phyloP scores from a whole-genome alignment of 2,329 filamentous ascomycete species.

The Monosporascus sp. region DNA sequence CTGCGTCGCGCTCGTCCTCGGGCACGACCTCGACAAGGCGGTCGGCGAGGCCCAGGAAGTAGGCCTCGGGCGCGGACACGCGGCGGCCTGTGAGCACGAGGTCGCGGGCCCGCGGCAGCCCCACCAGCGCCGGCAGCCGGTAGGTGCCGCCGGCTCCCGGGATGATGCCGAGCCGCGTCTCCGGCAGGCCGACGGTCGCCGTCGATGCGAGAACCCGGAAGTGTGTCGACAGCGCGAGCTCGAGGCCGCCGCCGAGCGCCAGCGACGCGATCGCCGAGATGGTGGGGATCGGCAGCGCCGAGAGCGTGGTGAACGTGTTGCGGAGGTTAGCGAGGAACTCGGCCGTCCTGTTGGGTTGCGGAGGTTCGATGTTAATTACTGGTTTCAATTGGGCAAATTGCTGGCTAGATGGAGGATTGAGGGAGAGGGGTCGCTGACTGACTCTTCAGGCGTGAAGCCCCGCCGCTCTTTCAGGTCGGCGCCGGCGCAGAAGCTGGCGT shows the following conservation, averaged over 20 bases:
- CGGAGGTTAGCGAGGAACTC: constrained; percentile 76
- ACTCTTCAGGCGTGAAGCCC: constrained; percentile 75
- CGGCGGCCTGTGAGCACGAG: constrained; percentile 86
- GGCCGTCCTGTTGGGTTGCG: constrained; percentile 54
- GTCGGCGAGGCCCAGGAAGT: constrained; percentile 86
- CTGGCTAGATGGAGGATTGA: not conserved
- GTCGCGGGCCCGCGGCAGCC: constrained; percentile 76
- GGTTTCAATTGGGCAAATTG: constrained; percentile 6
- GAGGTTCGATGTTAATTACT: constrained; percentile 7
- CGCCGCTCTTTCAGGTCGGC: constrained; percentile 89
- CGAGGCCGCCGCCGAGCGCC: constrained; percentile 88
- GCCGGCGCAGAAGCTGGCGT: constrained; percentile 86
- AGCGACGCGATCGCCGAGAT: constrained; percentile 82
- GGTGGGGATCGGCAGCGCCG: constrained; percentile 77
- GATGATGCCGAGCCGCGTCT: constrained; percentile 89
- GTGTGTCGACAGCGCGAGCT: constrained; percentile 84
- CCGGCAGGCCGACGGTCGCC: constrained; percentile 76
- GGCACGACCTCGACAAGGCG: constrained; percentile 76
- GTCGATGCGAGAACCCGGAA: constrained; percentile 82
- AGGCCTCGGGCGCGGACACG: constrained; percentile 78
- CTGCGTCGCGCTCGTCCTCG: constrained; percentile 44
- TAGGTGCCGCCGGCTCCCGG: constrained; percentile 92
- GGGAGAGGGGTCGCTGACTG: constrained; percentile 24
- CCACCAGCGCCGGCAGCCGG: constrained; percentile 77
- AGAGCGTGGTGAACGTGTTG: constrained; percentile 67